Conservation (phyloP, 169 alveolate species). For the Plasmodium falciparum region DNA sequence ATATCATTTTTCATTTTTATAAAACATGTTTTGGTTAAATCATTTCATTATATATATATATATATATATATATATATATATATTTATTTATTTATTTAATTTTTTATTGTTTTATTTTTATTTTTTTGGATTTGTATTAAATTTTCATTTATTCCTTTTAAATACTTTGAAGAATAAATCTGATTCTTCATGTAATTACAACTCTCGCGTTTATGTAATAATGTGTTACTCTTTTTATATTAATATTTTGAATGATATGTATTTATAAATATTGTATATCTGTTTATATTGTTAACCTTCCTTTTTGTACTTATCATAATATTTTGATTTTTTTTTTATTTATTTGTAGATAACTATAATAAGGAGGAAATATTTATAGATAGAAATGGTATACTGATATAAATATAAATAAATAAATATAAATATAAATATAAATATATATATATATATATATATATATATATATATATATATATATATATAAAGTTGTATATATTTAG, state of each 20-base stretch:
- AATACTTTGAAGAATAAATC: conserved; percentile 15
- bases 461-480: conserved; percentile 2
- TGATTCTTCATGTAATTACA: conserved; percentile 21
- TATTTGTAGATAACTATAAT: conserved; percentile 31
- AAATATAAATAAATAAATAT: conserved; percentile 1
- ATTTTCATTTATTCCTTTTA: neutral
- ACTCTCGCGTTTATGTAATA: too few relatives aligned
- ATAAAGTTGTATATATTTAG: neutral
- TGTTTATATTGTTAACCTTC: neutral
- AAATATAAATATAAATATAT: neutral
- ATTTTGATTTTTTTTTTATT: neutral
- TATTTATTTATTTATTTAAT: neutral
- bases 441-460: conserved; percentile 10
- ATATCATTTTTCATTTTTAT: neutral
- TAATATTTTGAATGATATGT: too few relatives aligned
- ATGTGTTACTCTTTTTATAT: too few relatives aligned
- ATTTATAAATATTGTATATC: neutral
- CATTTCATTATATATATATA: neutral
- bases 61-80: neutral
- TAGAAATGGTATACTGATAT: conserved; percentile 27
- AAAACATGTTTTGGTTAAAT: neutral
- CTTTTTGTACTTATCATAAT: too few relatives aligned
- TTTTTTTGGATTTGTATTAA: neutral
- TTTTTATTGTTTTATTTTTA: neutral
- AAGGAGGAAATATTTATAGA: conserved; percentile 70